A percentile compares a stretch with the other conserved stretches of the same genome.
Evolutionary conservation across 176 grass and related monocot genomes (phyloP).

Genomic region (Ananas comosus): DNA sequence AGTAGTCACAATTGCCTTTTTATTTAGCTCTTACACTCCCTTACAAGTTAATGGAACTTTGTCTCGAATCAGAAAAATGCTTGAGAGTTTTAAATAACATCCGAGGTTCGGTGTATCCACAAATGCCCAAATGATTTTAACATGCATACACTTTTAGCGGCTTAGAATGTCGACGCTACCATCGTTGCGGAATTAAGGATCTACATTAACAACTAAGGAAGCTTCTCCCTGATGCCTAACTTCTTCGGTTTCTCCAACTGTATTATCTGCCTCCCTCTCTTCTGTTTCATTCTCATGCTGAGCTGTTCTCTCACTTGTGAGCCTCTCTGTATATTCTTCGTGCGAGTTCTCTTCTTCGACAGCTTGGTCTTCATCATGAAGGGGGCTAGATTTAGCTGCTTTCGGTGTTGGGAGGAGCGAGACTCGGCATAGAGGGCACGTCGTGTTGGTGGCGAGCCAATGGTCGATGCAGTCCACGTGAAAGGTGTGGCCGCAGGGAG

Average conservation of each 20-base stretch:
- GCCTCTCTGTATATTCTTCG: background rate
- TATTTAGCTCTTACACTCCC: too few species aligned
- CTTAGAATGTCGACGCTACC: background rate
- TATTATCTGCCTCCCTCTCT: background rate
- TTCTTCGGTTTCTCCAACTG: background rate
- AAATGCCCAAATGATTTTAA: background rate
- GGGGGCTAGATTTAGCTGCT: background rate
- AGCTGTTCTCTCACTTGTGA: background rate
- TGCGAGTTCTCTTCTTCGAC: background rate
- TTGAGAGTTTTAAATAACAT: background rate
- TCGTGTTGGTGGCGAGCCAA: slow-evolving; percentile 83
- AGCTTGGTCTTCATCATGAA: slow-evolving; percentile 36
- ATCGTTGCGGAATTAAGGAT: background rate
- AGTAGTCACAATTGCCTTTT: too few species aligned
- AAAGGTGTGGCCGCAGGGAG: slow-evolving; percentile 85
- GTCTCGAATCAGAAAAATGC: background rate
- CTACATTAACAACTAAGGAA: background rate
- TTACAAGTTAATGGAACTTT: too few species aligned
- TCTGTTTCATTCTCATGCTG: background rate
- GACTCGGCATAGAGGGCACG: slow-evolving; percentile 79
- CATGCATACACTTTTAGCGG: background rate
- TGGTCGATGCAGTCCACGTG: slow-evolving; percentile 87
- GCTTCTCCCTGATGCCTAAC: background rate
- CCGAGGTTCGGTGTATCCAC: background rate
- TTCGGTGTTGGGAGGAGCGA: slow-evolving; percentile 58